These are phyloP conservation scores for Arthrinium phaeospermum DNA, from an alignment of 2,329 filamentous ascomycete species.

Conservation along the genomic window DNA sequence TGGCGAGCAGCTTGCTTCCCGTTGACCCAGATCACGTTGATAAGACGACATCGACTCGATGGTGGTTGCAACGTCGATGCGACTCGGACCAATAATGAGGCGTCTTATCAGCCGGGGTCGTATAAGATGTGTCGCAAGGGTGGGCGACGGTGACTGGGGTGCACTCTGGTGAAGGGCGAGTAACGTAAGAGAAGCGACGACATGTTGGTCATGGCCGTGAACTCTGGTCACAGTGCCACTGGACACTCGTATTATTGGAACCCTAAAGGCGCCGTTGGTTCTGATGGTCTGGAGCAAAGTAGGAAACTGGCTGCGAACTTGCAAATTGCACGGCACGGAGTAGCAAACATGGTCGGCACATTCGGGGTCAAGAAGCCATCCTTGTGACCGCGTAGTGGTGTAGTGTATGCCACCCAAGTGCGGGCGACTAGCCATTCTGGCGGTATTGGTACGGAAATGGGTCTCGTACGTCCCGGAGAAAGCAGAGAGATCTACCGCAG, in stretches of 20 bases:
- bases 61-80: constrained; percentile 1
- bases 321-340: background rate
- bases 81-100: background rate
- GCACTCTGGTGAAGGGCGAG: constrained; percentile 8
- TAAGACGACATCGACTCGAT: background rate
- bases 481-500: constrained; percentile 3
- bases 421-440: background rate
- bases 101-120: background rate
- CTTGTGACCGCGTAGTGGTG: constrained; percentile 13
- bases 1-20: background rate
- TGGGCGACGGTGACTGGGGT: background rate
- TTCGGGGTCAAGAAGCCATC: background rate
- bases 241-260: background rate
- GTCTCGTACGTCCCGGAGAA: background rate
- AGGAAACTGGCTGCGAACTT: background rate
- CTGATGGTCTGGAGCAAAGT: background rate
- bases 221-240: background rate
- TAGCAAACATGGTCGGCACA: background rate
- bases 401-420: background rate
- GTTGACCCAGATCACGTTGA: background rate
- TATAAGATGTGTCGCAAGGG: constrained; percentile 4
- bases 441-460: background rate
- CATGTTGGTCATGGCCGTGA: background rate
- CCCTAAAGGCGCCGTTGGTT: background rate
- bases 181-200: background rate